phyloP scores from a whole-genome alignment of 306 rosid genomes.

The Hippophae tibetana region DNA sequence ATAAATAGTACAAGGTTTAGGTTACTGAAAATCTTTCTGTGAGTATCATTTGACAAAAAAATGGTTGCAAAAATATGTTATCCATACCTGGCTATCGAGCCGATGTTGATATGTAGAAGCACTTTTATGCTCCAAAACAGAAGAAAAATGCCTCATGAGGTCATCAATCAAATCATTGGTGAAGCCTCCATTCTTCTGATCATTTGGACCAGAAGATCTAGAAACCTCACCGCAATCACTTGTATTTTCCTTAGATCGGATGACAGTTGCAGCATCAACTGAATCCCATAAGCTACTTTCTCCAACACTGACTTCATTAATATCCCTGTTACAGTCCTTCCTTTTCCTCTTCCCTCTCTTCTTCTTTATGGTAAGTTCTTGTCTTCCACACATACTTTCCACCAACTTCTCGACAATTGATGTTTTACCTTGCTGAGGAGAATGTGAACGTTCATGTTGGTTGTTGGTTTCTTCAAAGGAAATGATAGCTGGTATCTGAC shows the following conservation, averaged over 20 bases:
- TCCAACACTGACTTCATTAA: conserved; percentile 50
- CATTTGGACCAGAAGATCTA: conserved; percentile 35
- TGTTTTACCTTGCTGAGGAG: conserved; percentile 16
- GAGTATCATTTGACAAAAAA: too few relatives aligned
- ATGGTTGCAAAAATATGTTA: not conserved
- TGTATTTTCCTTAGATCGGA: conserved; percentile 36
- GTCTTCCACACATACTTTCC: conserved; percentile 23
- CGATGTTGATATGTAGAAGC: conserved; percentile 53
- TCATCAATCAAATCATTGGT: conserved; percentile 28
- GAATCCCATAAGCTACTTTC: conserved; percentile 51
- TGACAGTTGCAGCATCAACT: conserved; percentile 22
- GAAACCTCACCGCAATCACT: conserved; percentile 45
- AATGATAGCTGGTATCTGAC: conserved; percentile 20
- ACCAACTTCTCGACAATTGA: conserved; percentile 29
- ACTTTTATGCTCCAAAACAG: conserved; percentile 45
- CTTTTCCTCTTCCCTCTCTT: conserved; percentile 80
- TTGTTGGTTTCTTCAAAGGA: conserved; percentile 32
- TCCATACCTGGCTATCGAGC: conserved; percentile 72
- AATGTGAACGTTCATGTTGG: conserved; percentile 30
- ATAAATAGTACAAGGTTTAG: conserved; percentile 7
- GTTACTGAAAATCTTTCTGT: not conserved
- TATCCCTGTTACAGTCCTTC: conserved; percentile 44
- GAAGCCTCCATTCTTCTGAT: conserved; percentile 18
- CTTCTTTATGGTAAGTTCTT: conserved; percentile 30
- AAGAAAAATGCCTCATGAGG: conserved; percentile 37